Evolutionary conservation across 2,329 filamentous ascomycete species (phyloP), one percentile per base, ranked within the genome.

Genomic region (Penicillium occitanis): DNA sequence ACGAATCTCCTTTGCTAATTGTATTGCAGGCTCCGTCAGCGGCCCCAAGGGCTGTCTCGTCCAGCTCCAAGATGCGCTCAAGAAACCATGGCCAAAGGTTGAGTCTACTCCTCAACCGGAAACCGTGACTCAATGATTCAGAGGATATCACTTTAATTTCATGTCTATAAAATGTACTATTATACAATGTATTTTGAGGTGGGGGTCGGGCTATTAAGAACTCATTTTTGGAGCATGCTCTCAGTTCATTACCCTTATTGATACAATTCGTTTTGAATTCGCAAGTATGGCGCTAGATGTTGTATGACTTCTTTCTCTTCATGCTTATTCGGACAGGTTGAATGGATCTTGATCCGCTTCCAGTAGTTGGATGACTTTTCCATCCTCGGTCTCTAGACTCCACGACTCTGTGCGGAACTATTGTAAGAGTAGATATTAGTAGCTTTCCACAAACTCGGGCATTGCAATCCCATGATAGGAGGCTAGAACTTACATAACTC

Each of bases 351-450:
- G 87, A 71, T 91, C 82, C 1, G 85, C 87, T 72, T 92, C 88
- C 69, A 97, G 83, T 76, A 99, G 79, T 74, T 96, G 90, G 70
- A 97, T 85, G 70, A 90, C 87, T 61, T 82, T 82, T 50, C 87
- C 87, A 73, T 88, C 86, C 68, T 85, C 83, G 68, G 87, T 88
- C 76, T 89, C 87, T 72, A 99, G 81, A 75, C 90, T 95, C 93
- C 94, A 99, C 82, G 93, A 91, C 66, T 89, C 86, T 42, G 95
- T 99, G 81, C 92, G 89, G 78, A 97, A 98, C 83, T 89, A 71
- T 60, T 7, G 17, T 19, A 35, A 57, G 19, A 51, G 3, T 22
- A 37, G 2, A 28, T 42, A 19, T 60, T 60, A 60, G 57, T 25
- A 46, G 57, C 35, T 25, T 44, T 44, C 7, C 33, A 57, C 10